Evolutionary conservation across 1,284 basidiomycete species (phyloP), one percentile per base, ranked within the genome.

Genomic region (Chalciporus sp.): DNA sequence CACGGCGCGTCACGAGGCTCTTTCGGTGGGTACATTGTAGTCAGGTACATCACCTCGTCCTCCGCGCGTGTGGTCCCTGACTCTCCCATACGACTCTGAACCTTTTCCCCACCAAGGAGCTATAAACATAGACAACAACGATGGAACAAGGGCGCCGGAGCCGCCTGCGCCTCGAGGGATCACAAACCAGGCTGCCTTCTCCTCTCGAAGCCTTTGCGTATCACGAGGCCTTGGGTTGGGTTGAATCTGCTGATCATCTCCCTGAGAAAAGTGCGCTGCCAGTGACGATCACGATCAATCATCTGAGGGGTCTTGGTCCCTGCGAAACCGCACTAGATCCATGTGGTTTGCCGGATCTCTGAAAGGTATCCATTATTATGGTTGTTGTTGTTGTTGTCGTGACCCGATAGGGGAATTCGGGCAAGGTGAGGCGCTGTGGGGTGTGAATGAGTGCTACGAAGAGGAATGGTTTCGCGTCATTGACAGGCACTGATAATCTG

Each of bases 171-270:
- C 41, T n/a, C 17, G 23, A 46, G 51, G 26, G 41, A 74, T 78
- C 49, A 82, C 80, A 0, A 81, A 82, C 60, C 66, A 39, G 42
- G 68, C 60, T 16, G 33, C 5, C n/a, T 28, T 54, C 46, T 50
- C 20, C 23, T 23, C 37, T 17, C 19, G 57, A 58, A 37, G n/a
- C n/a, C n/a, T n/a, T n/a, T n/a, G n/a, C n/a, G n/a, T n/a, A n/a
- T n/a, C n/a, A n/a, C n/a, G n/a, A n/a, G n/a, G n/a, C n/a, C n/a
- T n/a, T n/a, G n/a, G n/a, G n/a, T n/a, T n/a, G n/a, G 76, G 16
- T 61, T 81, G 50, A 72, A 26, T 60, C 82, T 35, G 37, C 43
- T 48, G 52, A 57, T 54, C 52, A 33, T 27, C 14, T 42, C 23
- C 57, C 54, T 60, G 57, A 16, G 12, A 33, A 33, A 12, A 5